Evolutionary conservation across 2,329 filamentous ascomycete genomes (phyloP), one percentile per base, ranked within the genome.

Genomic region (Penicillium janthinellum): DNA sequence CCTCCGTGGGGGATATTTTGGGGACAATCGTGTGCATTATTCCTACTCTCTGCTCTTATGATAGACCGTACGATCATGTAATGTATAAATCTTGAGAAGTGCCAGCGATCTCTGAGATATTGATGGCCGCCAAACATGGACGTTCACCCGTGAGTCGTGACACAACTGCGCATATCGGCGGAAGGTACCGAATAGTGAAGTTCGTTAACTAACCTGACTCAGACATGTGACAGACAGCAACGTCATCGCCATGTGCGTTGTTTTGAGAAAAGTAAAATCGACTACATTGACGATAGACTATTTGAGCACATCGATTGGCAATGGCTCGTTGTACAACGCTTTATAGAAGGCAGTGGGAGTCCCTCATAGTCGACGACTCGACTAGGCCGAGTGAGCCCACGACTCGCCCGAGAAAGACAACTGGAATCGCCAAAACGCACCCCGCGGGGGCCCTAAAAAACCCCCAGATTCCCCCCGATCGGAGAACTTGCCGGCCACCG

Each of bases 161-260:
- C 22, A 22, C 22, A 41, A 20, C 31, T 31, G 31, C 37, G 15
- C 8, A 7, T 34, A 56, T 6, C 11, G 35, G 34, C 35, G 49
- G 28, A 52, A 38, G 17, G 44, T 52, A 61, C 62, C 56, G 59
- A 61, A 51, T 8, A 31, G 28, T 22, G 2, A 22, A 22, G 22
- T 22, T 22, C 2, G 22, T 22, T 22, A 20, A 20, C 20, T 20
- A 20, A 20, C 44, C 65, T 66, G 65, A 66, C 61, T 68, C 60
- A 66, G 62, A 22, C 65, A 67, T 68, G 66, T 68, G 66, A 68
- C 60, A 59, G 51, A 6, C 49, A 38, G n/a, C n/a, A 50, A 65
- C 64, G 64, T 68, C 66, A 67, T 66, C 48, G n/a, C 62, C 63
- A 60, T 64, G 64, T 67, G 59, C 57, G 34, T 42, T 25, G 39